A percentile compares a stretch with the other conserved stretches of the same genome.
phyloP scores from a whole-genome alignment of 2,329 filamentous ascomycete genomes.

The Decorospora gaudefroyi region DNA sequence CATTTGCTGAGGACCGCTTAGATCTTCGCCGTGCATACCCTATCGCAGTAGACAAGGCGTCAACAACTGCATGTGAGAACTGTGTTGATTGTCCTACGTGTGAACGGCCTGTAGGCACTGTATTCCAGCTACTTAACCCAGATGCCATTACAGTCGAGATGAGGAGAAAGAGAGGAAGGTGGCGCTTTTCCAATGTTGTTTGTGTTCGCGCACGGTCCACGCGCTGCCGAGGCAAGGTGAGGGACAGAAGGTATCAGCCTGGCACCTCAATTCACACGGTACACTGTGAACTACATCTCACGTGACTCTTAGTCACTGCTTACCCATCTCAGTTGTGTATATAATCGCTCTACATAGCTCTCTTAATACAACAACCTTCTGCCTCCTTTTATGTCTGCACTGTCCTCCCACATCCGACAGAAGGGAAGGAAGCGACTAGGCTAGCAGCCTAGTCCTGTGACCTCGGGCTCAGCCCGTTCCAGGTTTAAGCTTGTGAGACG shows the following conservation, averaged over 20 bases:
- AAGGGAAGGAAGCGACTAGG: too few species aligned
- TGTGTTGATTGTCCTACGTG: not conserved
- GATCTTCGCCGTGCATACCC: not conserved
- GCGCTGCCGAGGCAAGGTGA: too few species aligned
- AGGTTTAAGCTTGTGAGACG: slow-evolving; percentile 22
- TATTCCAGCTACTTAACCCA: not conserved
- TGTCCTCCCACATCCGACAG: too few species aligned
- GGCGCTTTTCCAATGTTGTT: not conserved
- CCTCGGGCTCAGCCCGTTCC: not conserved
- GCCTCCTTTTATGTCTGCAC: not conserved
- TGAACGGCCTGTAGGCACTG: not conserved
- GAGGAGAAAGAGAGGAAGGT: not conserved
- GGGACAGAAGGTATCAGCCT: too few species aligned
- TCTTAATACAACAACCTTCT: not conserved
- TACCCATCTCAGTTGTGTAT: not conserved
- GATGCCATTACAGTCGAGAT: not conserved
- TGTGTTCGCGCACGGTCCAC: too few species aligned
- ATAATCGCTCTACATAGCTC: not conserved
- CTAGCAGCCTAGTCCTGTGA: not conserved
- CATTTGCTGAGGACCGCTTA: not conserved
- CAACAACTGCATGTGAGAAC: not conserved
- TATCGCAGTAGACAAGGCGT: not conserved
- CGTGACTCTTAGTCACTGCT: not conserved
- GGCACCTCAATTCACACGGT: too few species aligned
- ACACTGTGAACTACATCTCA: too few species aligned